phyloP scores from a whole-genome alignment of 495 filamentous ascomycete species.

The Trichoderma asperelloides region DNA sequence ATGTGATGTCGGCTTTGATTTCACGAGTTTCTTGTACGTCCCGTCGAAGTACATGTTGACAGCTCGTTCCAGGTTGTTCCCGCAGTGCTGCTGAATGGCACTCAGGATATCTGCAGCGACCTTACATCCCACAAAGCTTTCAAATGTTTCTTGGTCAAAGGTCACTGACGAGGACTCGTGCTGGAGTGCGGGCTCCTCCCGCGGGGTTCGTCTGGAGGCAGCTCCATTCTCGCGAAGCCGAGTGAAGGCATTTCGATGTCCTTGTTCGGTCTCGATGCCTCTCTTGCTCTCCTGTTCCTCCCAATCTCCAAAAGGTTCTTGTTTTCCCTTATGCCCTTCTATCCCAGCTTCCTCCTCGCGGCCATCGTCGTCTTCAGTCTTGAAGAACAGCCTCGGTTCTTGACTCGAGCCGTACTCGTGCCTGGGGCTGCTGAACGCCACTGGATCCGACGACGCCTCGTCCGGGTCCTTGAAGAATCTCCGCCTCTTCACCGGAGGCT shows the following conservation, averaged over 20 bases:
- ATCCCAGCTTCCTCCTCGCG: not conserved
- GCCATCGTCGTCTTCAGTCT: slow-evolving; percentile 7
- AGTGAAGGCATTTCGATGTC: not conserved
- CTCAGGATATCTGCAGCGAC: slow-evolving; percentile 44
- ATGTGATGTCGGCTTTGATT: slow-evolving; percentile 7
- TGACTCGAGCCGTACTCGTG: not conserved
- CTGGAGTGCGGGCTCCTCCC: not conserved
- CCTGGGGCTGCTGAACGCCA: not conserved
- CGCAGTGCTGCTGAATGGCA: slow-evolving; percentile 48
- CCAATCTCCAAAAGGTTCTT: not conserved
- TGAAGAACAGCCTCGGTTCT: slow-evolving; percentile 6
- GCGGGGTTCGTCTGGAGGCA: not conserved
- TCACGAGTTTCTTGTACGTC: slow-evolving; percentile 61
- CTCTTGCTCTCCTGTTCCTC: not conserved
- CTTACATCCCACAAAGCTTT: slow-evolving; percentile 58
- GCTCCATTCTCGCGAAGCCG: not conserved
- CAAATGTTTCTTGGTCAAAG: slow-evolving; percentile 64
- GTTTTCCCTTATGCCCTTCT: not conserved
- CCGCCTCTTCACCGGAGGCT: slow-evolving; percentile 66
- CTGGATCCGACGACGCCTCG: slow-evolving; percentile 12
- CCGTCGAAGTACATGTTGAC: slow-evolving; percentile 89
- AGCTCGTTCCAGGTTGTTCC: slow-evolving; percentile 54
- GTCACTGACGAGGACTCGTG: slow-evolving; percentile 12
- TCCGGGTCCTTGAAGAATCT: slow-evolving; percentile 67
- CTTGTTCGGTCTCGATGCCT: not conserved